A percentile compares a stretch with the other conserved stretches of the same genome.
These are phyloP conservation scores for Crataegus laevigata DNA, from an alignment of 306 rosid genomes.

Conservation along the genomic window DNA sequence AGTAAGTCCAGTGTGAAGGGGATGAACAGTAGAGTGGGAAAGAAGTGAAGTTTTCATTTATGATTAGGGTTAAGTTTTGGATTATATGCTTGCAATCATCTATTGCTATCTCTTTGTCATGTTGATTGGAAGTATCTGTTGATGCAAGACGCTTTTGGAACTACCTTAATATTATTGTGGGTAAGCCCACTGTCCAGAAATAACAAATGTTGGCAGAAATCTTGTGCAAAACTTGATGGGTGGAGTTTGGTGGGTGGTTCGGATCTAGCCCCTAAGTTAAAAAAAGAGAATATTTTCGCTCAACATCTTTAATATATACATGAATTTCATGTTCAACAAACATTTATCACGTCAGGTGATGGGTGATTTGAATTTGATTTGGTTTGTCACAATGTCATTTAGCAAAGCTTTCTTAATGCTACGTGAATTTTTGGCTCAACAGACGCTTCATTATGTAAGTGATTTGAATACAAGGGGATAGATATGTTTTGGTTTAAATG, in stretches of 20 bases:
- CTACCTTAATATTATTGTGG: background rate
- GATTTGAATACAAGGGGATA: background rate
- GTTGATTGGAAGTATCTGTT: conserved; percentile 6
- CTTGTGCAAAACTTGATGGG: background rate
- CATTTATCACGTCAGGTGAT: background rate
- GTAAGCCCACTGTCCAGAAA: background rate
- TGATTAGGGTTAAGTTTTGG: background rate
- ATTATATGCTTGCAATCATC: background rate
- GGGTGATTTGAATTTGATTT: no score
- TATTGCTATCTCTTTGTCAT: background rate
- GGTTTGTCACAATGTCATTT: background rate
- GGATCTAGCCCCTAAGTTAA: background rate
- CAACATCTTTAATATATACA: background rate
- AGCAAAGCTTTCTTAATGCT: background rate
- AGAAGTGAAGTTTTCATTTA: background rate
- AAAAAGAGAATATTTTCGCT: no score
- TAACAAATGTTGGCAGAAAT: background rate
- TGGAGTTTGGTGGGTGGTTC: background rate
- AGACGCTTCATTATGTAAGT: background rate
- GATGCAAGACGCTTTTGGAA: background rate
- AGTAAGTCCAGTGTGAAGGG: background rate
- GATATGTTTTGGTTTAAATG: no score
- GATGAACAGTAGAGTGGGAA: background rate
- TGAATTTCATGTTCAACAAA: background rate
- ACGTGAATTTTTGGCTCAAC: background rate